Conservation (phyloP, 2,329 filamentous ascomycete genomes). For the Ophiosphaerella narmari region DNA sequence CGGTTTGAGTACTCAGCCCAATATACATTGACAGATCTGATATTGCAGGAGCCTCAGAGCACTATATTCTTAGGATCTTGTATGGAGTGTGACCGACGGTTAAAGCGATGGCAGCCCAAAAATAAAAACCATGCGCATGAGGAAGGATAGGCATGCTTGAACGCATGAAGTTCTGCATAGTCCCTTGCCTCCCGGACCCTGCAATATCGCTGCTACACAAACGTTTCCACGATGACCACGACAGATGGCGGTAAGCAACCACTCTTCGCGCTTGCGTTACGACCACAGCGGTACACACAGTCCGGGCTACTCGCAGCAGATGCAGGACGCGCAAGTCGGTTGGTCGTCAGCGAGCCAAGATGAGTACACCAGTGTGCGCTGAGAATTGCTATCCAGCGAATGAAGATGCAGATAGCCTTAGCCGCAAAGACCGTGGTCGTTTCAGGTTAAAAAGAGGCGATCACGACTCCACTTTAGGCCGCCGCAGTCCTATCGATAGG, state of each 20-base stretch:
- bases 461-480: conserved; percentile 22
- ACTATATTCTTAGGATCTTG: neutral
- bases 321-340: conserved; percentile 15
- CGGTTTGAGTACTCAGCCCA: neutral
- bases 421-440: conserved; percentile 13
- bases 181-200: conserved; percentile 9
- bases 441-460: conserved; percentile 29
- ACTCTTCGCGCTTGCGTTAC: conserved; percentile 17
- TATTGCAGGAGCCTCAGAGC: neutral
- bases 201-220: conserved; percentile 20
- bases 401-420: conserved; percentile 13
- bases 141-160: conserved; percentile 13
- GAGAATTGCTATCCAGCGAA: conserved; percentile 20
- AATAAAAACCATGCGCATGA: conserved; percentile 25
- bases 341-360: conserved; percentile 15
- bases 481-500: conserved; percentile 30
- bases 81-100: conserved; percentile 1
- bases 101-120: conserved; percentile 17
- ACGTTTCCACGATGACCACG: conserved; percentile 1
- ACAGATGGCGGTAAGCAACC: conserved; percentile 2
- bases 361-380: conserved; percentile 17
- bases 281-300: conserved; percentile 22
- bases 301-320: conserved; percentile 11
- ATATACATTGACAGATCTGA: conserved; percentile 7
- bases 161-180: conserved; percentile 21